Evolutionary conservation across 2,329 filamentous ascomycete species (phyloP), one percentile per base, ranked within the genome.

Genomic region (Microascus cirrosus): DNA sequence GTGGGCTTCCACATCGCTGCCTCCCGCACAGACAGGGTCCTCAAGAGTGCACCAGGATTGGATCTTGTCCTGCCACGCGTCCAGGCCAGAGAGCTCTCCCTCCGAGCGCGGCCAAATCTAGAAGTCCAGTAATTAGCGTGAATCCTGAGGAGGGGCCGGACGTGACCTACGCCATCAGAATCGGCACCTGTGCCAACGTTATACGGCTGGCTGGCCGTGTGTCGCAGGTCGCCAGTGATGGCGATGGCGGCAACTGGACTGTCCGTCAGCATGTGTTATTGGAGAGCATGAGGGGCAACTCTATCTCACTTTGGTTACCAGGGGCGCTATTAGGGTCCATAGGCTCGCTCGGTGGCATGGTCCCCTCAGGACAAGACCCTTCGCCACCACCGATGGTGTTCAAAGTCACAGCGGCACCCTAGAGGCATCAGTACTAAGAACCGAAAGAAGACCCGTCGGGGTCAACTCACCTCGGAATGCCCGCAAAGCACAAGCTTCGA

Each of bases 401-500:
- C 4, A 32, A 8, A 32, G 8, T 32, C 28, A 32, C 28, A 32
- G 28, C 28, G 28, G 28, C 28, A 32, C 28, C 28, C 28, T 32
- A 32, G 28, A 4, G 4, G 28, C 8, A 32, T 32, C 28, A 32
- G 28, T 8, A 32, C 28, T 32, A 8, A 4, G 28, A 32, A 32
- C 28, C 28, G 4, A 32, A 8, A n/a, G n/a, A 4, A 8, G 4
- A 32, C 28, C 8, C 28, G 8, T 32, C 28, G 8, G n/a, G n/a
- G 4, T 52, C n/a, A 20, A 52, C 22, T 52, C 50, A 52, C 58
- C 59, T 76, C 70, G 1, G 70, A 73, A 61, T 73, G 76, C 0
- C 74, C 73, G 59, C 69, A 71, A 34, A 76, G 56, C 7, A 75
- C 71, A 13, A 76, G 67, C 60, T 69, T 72, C 24, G 71, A 60